A percentile compares a stretch with the other conserved stretches of the same genome.
Conservation (phyloP, 225 moss, liverwort and hornwort species). For the Climacium dendroides region DNA sequence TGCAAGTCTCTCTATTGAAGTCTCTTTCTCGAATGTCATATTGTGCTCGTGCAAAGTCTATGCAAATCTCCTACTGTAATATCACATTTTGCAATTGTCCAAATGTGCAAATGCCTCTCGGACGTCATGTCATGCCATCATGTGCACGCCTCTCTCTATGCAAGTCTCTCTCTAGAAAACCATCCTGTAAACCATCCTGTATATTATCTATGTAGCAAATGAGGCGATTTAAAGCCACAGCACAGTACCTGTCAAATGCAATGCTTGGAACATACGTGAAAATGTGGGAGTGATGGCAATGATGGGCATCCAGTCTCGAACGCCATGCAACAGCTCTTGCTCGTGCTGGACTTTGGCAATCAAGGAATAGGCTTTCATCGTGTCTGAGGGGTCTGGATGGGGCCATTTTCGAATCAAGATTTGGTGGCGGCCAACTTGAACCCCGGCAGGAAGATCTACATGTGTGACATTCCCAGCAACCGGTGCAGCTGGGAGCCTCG, state of each 20-base stretch:
- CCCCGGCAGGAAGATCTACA: conserved; percentile 24
- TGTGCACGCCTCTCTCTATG: background rate
- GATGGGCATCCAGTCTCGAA: conserved; percentile 22
- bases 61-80: background rate
- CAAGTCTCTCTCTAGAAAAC: background rate
- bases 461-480: background rate
- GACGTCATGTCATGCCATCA: background rate
- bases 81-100: too few species aligned
- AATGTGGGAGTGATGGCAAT: conserved; percentile 91
- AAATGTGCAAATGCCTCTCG: background rate
- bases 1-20: background rate
- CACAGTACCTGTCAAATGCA: conserved; percentile 62
- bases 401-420: conserved; percentile 74
- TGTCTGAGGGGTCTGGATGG: conserved; percentile 66
- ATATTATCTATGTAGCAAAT: background rate
- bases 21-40: background rate
- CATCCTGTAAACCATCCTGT: too few species aligned
- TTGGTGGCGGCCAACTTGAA: conserved; percentile 72
- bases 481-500: conserved; percentile 4
- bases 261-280: conserved; percentile 61
- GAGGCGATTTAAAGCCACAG: background rate
- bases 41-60: background rate
- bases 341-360: conserved; percentile 63
- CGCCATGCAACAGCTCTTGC: conserved; percentile 46
- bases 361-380: conserved; percentile 44